Evolutionary conservation across 495 filamentous ascomycete species (phyloP).

Genomic region (Neurospora sp.): DNA sequence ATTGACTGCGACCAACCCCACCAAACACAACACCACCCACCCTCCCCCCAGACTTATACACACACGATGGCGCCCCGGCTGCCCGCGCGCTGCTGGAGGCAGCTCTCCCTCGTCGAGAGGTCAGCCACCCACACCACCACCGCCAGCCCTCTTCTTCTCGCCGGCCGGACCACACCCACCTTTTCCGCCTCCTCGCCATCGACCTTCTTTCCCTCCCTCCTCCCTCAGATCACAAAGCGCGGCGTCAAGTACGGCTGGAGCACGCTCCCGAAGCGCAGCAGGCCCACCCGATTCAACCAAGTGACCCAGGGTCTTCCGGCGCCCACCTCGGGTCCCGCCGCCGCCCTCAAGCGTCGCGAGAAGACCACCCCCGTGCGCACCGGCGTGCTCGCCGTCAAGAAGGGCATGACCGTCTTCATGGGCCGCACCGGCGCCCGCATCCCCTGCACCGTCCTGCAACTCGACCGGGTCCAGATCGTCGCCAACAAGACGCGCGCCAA

Average conservation of each 20-base stretch:
- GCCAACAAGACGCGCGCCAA: conserved; percentile 67
- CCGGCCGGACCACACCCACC: conserved; percentile 7
- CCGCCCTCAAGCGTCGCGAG: conserved; percentile 70
- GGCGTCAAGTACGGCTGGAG: conserved; percentile 47
- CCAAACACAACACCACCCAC: conserved; percentile 6
- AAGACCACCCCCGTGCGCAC: conserved; percentile 68
- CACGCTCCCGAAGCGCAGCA: conserved; percentile 28
- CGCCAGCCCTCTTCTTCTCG: conserved; percentile 20
- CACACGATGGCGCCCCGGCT: conserved; percentile 42
- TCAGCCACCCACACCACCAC: conserved; percentile 14
- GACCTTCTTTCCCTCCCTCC: conserved; percentile 16
- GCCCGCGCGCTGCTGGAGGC: conserved; percentile 38
- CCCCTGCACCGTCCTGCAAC: conserved; percentile 85
- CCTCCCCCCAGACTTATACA: background rate
- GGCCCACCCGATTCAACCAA: conserved; percentile 43
- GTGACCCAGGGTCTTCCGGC: conserved; percentile 38
- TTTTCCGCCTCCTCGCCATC: conserved; percentile 23
- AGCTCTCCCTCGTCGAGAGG: conserved; percentile 20
- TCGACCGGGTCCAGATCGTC: conserved; percentile 84
- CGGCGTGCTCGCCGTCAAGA: conserved; percentile 77
- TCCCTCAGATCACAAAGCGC: conserved; percentile 36
- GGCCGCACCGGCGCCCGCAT: conserved; percentile 67
- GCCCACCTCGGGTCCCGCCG: conserved; percentile 62
- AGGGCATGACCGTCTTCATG: conserved; percentile 90
- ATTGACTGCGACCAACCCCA: background rate